Evolutionary conservation across 2,329 filamentous ascomycete species (phyloP).

Genomic region (Claviceps sp.): DNA sequence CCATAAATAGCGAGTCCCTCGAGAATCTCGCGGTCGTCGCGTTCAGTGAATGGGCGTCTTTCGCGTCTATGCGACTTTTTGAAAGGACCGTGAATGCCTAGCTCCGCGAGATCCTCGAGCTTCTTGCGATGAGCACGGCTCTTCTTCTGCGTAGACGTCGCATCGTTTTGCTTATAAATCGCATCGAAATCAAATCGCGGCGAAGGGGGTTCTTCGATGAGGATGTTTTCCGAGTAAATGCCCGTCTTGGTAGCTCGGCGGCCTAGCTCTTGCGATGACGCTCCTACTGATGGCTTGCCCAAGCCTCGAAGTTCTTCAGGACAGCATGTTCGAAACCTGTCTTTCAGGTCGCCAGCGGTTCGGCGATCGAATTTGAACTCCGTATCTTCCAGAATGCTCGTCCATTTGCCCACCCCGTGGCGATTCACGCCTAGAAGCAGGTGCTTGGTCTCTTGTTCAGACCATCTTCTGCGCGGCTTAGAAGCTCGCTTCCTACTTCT

Average conservation of each 20-base stretch:
- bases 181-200: slow-evolving; percentile 22
- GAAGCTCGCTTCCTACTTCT: slow-evolving; percentile 40
- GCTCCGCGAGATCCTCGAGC: slow-evolving; percentile 38
- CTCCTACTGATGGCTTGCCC: slow-evolving; percentile 15
- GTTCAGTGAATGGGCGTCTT: slow-evolving; percentile 45
- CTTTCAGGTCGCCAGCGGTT: slow-evolving; percentile 50
- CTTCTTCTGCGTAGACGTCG: slow-evolving; percentile 30
- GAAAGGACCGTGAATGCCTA: slow-evolving; percentile 50
- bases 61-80: slow-evolving; percentile 48
- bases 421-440: slow-evolving; percentile 47
- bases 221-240: slow-evolving; percentile 40
- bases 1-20: slow-evolving; percentile 46
- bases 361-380: slow-evolving; percentile 48
- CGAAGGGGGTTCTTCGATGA: slow-evolving; percentile 29
- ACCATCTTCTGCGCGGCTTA: slow-evolving; percentile 49
- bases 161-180: slow-evolving; percentile 23
- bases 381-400: slow-evolving; percentile 46
- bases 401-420: slow-evolving; percentile 53
- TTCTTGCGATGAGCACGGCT: slow-evolving; percentile 42
- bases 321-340: slow-evolving; percentile 53
- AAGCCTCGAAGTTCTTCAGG: slow-evolving; percentile 43
- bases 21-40: slow-evolving; percentile 49
- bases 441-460: slow-evolving; percentile 50
- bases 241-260: slow-evolving; percentile 30
- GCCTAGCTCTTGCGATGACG: slow-evolving; percentile 14